Evolutionary conservation across 352 stramenopile genomes (phyloP).

Genomic region (Phytophthora citrophthora): DNA sequence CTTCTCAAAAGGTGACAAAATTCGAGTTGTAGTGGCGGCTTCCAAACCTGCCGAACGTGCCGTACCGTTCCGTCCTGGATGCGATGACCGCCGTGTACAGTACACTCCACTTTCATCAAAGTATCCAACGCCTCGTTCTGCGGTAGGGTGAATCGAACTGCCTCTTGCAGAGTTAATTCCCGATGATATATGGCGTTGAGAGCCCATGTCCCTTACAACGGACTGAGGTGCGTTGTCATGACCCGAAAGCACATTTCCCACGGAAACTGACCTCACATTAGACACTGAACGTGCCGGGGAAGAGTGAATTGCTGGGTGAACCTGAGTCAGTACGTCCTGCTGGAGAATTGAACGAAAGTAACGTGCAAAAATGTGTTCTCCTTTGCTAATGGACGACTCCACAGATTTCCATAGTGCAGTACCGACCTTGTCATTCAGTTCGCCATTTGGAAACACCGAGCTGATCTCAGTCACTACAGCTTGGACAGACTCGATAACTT

Average conservation of each 20-base stretch:
- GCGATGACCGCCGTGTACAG: slow-evolving; percentile 4
- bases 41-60: background rate
- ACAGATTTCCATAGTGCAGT: slow-evolving; percentile 65
- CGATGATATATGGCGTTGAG: background rate
- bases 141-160: background rate
- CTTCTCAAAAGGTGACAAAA: slow-evolving; percentile 69
- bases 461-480: slow-evolving; percentile 72
- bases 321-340: slow-evolving; percentile 36
- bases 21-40: slow-evolving; percentile 2
- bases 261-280: slow-evolving; percentile 11
- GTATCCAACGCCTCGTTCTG: slow-evolving; percentile 5
- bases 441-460: slow-evolving; percentile 75
- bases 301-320: slow-evolving; percentile 5
- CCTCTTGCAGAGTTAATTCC: slow-evolving; percentile 10
- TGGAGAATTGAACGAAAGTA: slow-evolving; percentile 77
- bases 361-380: slow-evolving; percentile 74
- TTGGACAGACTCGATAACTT: slow-evolving; percentile 65
- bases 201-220: slow-evolving; percentile 27
- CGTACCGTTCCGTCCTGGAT: slow-evolving; percentile 1
- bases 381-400: slow-evolving; percentile 58
- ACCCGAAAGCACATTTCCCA: slow-evolving; percentile 29
- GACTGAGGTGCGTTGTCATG: slow-evolving; percentile 33
- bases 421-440: slow-evolving; percentile 59
- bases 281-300: slow-evolving; percentile 18
- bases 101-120: slow-evolving; percentile 32